These are phyloP conservation scores for Nicotiana sylvestris DNA, from an alignment of 257 asterid genomes.

Conservation along the genomic window DNA sequence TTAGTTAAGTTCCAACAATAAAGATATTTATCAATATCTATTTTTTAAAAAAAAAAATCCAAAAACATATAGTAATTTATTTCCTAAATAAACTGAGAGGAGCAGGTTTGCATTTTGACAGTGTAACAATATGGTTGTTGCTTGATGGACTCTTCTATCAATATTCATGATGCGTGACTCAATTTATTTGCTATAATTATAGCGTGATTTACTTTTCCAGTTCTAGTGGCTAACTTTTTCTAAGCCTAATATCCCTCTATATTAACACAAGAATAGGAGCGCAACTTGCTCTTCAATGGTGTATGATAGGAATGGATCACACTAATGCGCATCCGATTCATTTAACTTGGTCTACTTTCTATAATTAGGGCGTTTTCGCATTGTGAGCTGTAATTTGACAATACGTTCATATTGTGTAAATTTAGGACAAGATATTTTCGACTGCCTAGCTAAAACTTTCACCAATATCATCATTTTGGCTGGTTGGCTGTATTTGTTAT, in stretches of 20 bases:
- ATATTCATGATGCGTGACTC: not conserved
- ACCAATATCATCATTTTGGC: no score
- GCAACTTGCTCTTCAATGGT: not conserved
- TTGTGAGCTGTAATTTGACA: not conserved
- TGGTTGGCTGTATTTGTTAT: no score
- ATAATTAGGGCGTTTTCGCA: not conserved
- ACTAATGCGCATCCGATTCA: not conserved
- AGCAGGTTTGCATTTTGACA: not conserved
- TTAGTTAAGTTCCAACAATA: not conserved
- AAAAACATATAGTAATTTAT: not conserved
- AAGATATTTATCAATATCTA: not conserved
- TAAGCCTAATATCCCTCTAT: not conserved
- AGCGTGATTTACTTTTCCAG: not conserved
- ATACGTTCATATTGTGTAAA: not conserved
- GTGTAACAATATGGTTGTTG: not conserved
- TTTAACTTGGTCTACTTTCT: not conserved
- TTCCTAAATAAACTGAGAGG: not conserved
- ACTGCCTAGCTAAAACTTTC: not conserved
- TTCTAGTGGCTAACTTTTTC: not conserved
- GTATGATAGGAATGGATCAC: not conserved
- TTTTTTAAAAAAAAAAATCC: not conserved
- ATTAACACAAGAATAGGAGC: not conserved
- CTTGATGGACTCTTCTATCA: not conserved
- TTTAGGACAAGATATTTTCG: not conserved
- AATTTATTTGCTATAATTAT: not conserved